These are phyloP conservation scores for Thielaviopsis euricoi DNA, from an alignment of 2,329 filamentous ascomycete genomes.

Conservation along the genomic window DNA sequence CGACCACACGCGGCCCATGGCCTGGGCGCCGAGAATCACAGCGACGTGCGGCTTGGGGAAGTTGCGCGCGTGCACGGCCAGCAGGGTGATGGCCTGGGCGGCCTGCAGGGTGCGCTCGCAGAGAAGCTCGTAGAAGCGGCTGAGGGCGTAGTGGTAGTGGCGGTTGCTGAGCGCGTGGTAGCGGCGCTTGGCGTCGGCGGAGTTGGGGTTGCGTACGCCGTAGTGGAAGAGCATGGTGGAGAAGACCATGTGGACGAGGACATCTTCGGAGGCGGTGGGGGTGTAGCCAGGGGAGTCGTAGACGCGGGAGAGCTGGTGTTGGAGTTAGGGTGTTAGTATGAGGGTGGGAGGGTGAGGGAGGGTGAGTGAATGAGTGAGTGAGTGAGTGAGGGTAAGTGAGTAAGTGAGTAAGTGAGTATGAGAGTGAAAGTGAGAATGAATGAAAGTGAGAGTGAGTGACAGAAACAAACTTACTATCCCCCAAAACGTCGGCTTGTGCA, in stretches of 20 bases:
- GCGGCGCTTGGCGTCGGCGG: constrained; percentile 33
- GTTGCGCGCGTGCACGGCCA: constrained; percentile 55
- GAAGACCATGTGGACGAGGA: constrained; percentile 64
- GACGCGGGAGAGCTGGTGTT: constrained; percentile 40
- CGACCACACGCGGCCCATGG: constrained; percentile 55
- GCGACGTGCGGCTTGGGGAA: constrained; percentile 68
- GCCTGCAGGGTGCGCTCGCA: constrained; percentile 45
- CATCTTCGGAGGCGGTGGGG: constrained; percentile 46
- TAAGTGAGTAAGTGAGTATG: neutral
- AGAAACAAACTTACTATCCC: constrained; percentile 35
- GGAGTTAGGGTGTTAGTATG: neutral
- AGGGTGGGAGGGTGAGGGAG: too few species aligned
- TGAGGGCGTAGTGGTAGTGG: constrained; percentile 62
- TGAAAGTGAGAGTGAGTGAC: too few species aligned
- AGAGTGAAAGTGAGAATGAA: too few species aligned
- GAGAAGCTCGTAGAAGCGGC: constrained; percentile 49
- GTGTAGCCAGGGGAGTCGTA: constrained; percentile 53
- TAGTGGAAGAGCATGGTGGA: constrained; percentile 65
- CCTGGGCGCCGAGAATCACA: constrained; percentile 47
- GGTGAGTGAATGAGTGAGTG: too few species aligned
- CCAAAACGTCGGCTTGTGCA: constrained; percentile 64
- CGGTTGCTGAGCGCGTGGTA: constrained; percentile 52
- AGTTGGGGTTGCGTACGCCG: constrained; percentile 48
- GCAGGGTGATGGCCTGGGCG: constrained; percentile 56
- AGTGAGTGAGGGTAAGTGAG: too few species aligned